Conservation (phyloP, 345 rosid species). For the Arabidopsis arenosa region DNA sequence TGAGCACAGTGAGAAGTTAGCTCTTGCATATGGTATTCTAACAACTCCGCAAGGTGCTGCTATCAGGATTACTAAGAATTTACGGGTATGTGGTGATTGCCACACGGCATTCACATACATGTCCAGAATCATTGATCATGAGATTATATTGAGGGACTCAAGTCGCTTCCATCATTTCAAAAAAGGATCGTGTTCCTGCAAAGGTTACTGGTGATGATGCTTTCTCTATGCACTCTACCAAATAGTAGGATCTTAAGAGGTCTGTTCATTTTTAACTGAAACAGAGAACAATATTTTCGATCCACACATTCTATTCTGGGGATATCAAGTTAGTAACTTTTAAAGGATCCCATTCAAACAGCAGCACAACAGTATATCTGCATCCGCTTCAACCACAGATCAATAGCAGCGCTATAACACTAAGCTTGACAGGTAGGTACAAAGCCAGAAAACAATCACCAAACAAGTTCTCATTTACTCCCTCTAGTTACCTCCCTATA, state of each 20-base stretch:
- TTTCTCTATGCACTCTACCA: slow-evolving; percentile 3
- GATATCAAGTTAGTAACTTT: background rate
- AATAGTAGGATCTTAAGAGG: slow-evolving; percentile 6
- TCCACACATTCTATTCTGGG: background rate
- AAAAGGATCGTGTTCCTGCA: slow-evolving; percentile 78
- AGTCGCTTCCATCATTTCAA: slow-evolving; percentile 95
- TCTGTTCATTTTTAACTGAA: background rate
- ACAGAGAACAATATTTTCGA: background rate
- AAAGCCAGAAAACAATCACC: slow-evolving; percentile 1
- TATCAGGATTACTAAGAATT: slow-evolving; percentile 76
- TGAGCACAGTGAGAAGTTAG: slow-evolving; percentile 87
- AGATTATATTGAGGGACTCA: slow-evolving; percentile 82
- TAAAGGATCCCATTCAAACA: slow-evolving; percentile 13
- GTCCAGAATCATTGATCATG: slow-evolving; percentile 67
- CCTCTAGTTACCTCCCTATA: background rate
- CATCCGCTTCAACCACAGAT: background rate
- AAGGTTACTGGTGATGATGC: slow-evolving; percentile 71
- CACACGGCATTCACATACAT: slow-evolving; percentile 73
- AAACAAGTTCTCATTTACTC: slow-evolving; percentile 17
- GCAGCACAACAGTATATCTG: background rate
- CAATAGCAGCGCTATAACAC: background rate
- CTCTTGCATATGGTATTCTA: slow-evolving; percentile 78
- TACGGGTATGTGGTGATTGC: slow-evolving; percentile 86
- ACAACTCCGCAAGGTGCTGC: slow-evolving; percentile 62
- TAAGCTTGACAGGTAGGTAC: slow-evolving; percentile 22